Evolutionary conservation across 495 filamentous ascomycete species (phyloP).

Genomic region (Trichoderma virens): DNA sequence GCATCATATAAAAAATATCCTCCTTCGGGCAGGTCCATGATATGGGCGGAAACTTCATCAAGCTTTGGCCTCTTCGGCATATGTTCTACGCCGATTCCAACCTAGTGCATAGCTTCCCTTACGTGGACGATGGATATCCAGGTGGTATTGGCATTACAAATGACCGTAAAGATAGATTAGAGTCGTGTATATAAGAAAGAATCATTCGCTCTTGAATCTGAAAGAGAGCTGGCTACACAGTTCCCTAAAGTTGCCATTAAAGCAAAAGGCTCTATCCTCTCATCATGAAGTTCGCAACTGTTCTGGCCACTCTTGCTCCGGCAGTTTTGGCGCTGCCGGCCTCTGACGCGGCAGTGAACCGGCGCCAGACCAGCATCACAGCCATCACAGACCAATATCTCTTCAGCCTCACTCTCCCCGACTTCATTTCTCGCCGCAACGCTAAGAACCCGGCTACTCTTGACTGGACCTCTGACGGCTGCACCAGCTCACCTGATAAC

Average conservation of each 20-base stretch:
- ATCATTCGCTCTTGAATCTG: background rate
- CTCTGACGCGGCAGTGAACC: background rate
- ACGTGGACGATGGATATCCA: background rate
- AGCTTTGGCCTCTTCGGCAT: background rate
- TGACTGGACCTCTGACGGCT: constrained; percentile 37
- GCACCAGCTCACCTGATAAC: constrained; percentile 34
- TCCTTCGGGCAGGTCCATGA: background rate
- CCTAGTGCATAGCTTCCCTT: background rate
- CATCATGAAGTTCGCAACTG: constrained; percentile 22
- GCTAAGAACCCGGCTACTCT: constrained; percentile 24
- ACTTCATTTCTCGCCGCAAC: constrained; percentile 25
- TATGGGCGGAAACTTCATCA: background rate
- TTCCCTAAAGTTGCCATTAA: background rate
- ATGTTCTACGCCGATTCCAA: background rate
- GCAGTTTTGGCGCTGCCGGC: constrained; percentile 19
- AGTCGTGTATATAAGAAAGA: background rate
- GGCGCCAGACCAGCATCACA: constrained; percentile 11
- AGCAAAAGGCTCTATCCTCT: background rate
- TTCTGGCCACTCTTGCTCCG: constrained; percentile 17
- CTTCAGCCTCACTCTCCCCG: constrained; percentile 24
- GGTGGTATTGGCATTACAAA: background rate
- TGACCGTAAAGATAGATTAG: background rate
- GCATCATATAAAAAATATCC: background rate
- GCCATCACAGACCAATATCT: constrained; percentile 28
- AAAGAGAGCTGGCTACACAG: background rate